Conservation (phyloP, 2,329 filamentous ascomycete species). For the Pseudocercospora crystallina region DNA sequence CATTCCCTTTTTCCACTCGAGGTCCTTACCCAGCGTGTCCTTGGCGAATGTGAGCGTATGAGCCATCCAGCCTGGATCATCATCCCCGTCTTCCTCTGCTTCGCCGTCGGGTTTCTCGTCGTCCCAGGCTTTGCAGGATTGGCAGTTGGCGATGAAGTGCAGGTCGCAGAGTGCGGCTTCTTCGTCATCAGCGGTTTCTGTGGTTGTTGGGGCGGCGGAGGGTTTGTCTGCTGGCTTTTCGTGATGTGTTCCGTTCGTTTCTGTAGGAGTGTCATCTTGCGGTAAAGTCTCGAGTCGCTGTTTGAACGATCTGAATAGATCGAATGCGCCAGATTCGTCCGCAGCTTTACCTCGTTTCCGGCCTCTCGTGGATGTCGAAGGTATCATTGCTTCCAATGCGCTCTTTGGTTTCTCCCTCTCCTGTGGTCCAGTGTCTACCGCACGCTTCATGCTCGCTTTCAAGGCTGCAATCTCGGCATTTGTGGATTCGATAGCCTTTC, state of each 20-base stretch:
- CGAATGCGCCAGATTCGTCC: conserved; percentile 59
- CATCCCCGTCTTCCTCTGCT: conserved; percentile 47
- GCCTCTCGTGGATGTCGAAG: conserved; percentile 66
- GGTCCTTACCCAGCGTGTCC: conserved; percentile 84
- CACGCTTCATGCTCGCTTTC: conserved; percentile 78
- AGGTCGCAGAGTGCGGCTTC: conserved; percentile 82
- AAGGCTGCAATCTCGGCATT: conserved; percentile 79
- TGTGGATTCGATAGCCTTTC: conserved; percentile 58
- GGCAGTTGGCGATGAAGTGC: conserved; percentile 93
- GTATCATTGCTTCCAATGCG: conserved; percentile 71
- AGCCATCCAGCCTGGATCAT: conserved; percentile 74
- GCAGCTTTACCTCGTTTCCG: conserved; percentile 63
- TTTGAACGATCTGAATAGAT: conserved; percentile 76
- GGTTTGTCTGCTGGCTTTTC: conserved; percentile 10
- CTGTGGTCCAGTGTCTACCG: conserved; percentile 36
- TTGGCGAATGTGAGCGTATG: conserved; percentile 84
- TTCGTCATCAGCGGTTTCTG: conserved; percentile 55
- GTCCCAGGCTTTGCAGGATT: conserved; percentile 87
- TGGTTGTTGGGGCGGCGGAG: conserved; percentile 5
- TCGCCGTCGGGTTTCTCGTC: conserved; percentile 62
- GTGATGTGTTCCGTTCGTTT: conserved; percentile 1
- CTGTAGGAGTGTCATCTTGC: conserved; percentile 2
- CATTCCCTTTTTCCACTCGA: conserved; percentile 86
- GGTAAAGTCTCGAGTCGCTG: conserved; percentile 63
- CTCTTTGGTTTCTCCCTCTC: conserved; percentile 63